phyloP scores from a whole-genome alignment of 2,329 filamentous ascomycete genomes.

The Fusarium buharicum region DNA sequence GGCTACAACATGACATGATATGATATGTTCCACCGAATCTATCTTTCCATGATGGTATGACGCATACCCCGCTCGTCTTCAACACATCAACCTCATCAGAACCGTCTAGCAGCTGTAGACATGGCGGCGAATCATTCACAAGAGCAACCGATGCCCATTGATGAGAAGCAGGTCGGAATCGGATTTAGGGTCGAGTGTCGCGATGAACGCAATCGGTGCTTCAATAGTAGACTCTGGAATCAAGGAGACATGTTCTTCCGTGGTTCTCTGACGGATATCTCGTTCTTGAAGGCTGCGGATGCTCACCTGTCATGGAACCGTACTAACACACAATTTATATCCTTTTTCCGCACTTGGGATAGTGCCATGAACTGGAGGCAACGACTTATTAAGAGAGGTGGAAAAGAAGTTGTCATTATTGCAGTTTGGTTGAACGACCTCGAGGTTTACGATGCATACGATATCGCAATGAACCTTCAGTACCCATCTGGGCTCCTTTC shows the following conservation, averaged over 20 bases:
- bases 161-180: neutral
- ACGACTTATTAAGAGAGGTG: neutral
- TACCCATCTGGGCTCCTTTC: fast-evolving
- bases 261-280: too few species aligned
- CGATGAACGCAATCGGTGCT: fast-evolving
- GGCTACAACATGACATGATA: neutral
- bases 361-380: neutral
- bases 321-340: neutral
- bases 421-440: conserved; percentile 3
- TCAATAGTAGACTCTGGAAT: neutral
- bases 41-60: neutral
- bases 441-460: neutral
- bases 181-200: conserved; percentile 2
- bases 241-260: neutral
- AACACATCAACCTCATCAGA: neutral
- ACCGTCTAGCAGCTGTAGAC: neutral
- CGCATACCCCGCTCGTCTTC: neutral
- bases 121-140: neutral
- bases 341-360: neutral
- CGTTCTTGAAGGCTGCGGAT: neutral
- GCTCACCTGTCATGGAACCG: neutral
- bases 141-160: too few species aligned
- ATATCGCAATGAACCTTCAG: neutral
- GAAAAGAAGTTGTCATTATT: neutral
- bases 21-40: neutral